A percentile compares a stretch with the other conserved stretches of the same genome.
Conservation (phyloP, 371 early-diverging fungal species). For the Zancudomyces culisetae region DNA sequence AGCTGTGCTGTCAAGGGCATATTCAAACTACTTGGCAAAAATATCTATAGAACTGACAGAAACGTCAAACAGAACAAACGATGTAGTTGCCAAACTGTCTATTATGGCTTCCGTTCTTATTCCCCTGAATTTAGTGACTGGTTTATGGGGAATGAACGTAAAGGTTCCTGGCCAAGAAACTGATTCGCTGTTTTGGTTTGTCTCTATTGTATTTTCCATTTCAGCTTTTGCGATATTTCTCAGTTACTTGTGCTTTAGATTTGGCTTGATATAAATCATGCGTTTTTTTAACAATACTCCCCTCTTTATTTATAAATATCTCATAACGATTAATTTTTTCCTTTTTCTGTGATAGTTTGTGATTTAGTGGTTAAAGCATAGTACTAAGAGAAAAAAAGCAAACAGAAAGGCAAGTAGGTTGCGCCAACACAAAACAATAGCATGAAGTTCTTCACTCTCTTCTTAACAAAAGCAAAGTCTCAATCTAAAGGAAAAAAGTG, state of each 20-base stretch:
- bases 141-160: constrained; percentile 88
- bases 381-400: too few relatives aligned
- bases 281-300: too few relatives aligned
- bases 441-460: too few relatives aligned
- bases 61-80: constrained; percentile 76
- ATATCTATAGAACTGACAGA: constrained; percentile 92
- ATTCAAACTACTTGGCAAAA: constrained; percentile 89
- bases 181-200: constrained; percentile 51
- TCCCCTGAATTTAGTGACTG: constrained; percentile 86
- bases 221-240: constrained; percentile 23
- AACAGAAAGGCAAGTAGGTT: too few relatives aligned
- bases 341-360: too few relatives aligned
- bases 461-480: too few relatives aligned
- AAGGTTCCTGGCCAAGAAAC: constrained; percentile 52
- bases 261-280: not conserved
- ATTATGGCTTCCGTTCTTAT: constrained; percentile 81
- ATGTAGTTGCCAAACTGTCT: constrained; percentile 74
- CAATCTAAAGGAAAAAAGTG: too few relatives aligned
- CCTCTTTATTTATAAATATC: too few relatives aligned
- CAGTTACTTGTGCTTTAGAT: not conserved
- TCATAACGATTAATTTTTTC: too few relatives aligned
- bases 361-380: too few relatives aligned
- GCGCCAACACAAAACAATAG: too few relatives aligned
- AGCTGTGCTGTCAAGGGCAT: constrained; percentile 71
- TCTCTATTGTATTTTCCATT: constrained; percentile 33